Base-by-base conservation (phyloP, 306 rosid genomes). In the Acacia crassicarpa region DNA sequence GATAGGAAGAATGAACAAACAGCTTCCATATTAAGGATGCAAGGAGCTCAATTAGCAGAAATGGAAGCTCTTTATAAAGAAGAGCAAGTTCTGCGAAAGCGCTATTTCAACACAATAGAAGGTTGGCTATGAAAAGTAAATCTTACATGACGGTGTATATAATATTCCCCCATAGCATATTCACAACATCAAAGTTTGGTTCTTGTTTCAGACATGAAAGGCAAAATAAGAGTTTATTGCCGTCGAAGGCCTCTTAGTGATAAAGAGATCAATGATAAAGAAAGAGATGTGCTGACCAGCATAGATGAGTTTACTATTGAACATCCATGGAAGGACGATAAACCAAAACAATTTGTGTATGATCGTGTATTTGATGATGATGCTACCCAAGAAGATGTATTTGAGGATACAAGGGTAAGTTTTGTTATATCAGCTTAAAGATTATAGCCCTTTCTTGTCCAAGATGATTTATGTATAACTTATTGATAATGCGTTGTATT, bases 1-100 rank as follows among this genome's bases (percentile, higher is more conserved):
- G 99, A 95, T 85, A 87, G 99, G 88, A 95, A 95, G 90, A 91
- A 93, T 72, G 96, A 91, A 87, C 99, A 95, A 90, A 93, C 99
- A 65, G 94, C 97, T 76, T 77, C 88, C 75, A 88, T 95, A 67
- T 85, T 95, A 89, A 93, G 90, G 87, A 93, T 95, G 98, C 99
- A 95, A 89, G 97, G 92, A 44, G 87, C 90, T 82, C 99, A 95
- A 76, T 85, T 95, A 82, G 97, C 97, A 71, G 99, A 95, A 82
- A 51, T 93, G 89, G 98, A 95, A 89, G 72, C 78, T 35, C 98
- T 93, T 73, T 95, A 95, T 81, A 95, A 92, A 80, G 99, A 95
- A 84, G 99, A 95, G 72, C 99, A 95, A 68, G 89, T 93, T 90
- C 76, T 92, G 46, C 86, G 99, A 75, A 93, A 95, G 84, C 97